Percentiles rank a stretch among this genome's conserved stretches.
These are phyloP conservation scores for Roridomyces roridus DNA, from an alignment of 768 basidiomycete genomes.

Conservation along the genomic window DNA sequence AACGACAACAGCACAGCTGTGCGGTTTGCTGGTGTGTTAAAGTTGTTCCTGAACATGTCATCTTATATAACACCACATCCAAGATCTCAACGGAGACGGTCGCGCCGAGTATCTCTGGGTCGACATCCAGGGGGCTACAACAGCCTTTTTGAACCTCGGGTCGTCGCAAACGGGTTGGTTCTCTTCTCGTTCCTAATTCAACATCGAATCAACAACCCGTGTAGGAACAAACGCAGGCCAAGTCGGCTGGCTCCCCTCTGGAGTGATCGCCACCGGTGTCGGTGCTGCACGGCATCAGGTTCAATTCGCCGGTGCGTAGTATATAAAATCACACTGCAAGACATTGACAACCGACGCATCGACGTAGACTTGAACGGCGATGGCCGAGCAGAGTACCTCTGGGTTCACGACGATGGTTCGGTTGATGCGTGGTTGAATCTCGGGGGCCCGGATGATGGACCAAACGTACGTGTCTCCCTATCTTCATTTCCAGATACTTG, in stretches of 20 bases:
- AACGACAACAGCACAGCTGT: constrained; percentile 6
- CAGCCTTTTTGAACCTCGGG: neutral
- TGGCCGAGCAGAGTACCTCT: constrained; percentile 12
- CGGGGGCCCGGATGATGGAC: constrained; percentile 3
- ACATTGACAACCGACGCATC: neutral
- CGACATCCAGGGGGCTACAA: neutral
- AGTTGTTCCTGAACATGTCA: neutral
- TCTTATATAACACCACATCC: neutral
- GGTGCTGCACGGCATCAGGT: neutral
- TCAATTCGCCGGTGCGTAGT: neutral
- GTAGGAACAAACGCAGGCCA: neutral
- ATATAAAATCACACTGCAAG: no score
- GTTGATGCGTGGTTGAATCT: constrained; percentile 10
- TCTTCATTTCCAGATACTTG: neutral
- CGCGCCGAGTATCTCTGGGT: constrained; percentile 6
- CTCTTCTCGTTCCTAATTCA: neutral
- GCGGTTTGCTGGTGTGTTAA: constrained; percentile 2
- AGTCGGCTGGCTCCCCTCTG: neutral
- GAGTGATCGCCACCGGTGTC: neutral
- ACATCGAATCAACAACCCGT: no score
- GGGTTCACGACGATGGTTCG: constrained; percentile 6
- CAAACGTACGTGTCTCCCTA: neutral
- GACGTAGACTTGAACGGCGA: constrained; percentile 14
- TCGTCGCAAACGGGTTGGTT: neutral
- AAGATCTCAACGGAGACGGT: constrained; percentile 8